Percentiles rank a stretch among this genome's conserved stretches.
Conservation (phyloP, 1,284 basidiomycete genomes). For the Ceratobasidium sp. region DNA sequence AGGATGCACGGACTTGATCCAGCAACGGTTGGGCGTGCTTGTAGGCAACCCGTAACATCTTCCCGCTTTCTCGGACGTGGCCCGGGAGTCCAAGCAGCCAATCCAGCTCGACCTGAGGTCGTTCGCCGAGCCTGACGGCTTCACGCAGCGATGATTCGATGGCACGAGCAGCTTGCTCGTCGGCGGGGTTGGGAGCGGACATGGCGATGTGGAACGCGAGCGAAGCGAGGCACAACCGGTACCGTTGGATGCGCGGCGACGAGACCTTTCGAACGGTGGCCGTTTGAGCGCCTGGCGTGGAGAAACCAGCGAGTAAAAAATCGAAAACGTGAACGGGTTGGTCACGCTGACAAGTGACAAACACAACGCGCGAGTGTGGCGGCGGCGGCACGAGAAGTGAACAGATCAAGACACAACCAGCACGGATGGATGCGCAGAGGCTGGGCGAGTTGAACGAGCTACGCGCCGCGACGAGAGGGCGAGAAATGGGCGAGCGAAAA, state of each 20-base stretch:
- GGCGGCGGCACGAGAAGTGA: too few species aligned
- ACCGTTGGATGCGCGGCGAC: background rate
- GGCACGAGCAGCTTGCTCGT: background rate
- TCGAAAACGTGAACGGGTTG: too few species aligned
- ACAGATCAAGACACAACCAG: too few species aligned
- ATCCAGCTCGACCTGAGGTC: background rate
- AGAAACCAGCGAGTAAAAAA: too few species aligned
- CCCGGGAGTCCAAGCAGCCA: background rate
- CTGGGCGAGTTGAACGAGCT: too few species aligned
- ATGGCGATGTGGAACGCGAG: background rate
- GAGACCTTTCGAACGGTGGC: background rate
- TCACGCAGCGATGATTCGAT: background rate
- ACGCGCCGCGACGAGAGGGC: too few species aligned
- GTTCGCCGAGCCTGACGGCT: background rate
- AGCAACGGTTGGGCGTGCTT: too few species aligned
- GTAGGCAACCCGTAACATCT: background rate
- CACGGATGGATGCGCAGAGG: too few species aligned
- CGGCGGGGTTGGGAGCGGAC: background rate
- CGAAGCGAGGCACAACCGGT: background rate
- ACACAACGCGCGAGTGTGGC: too few species aligned
- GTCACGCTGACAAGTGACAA: too few species aligned
- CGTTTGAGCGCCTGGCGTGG: too few species aligned
- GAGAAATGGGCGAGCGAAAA: too few species aligned
- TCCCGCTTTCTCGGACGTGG: background rate
- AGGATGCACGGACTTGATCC: background rate